These are phyloP conservation scores for Epichloe aotearoae DNA, from an alignment of 2,329 filamentous ascomycete genomes.

Conservation along the genomic window DNA sequence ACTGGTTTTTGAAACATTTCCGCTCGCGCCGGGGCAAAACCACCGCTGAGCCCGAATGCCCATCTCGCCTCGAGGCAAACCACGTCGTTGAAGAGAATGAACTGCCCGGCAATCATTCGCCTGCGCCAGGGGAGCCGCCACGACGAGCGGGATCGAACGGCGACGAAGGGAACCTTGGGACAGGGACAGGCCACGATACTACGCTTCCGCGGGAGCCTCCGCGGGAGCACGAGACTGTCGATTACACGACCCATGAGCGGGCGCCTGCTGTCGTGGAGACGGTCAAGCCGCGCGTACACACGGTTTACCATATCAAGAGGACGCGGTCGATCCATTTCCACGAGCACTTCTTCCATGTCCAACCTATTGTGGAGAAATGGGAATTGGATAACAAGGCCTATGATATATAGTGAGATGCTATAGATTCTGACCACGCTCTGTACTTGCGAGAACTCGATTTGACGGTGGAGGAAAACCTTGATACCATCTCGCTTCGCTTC, in stretches of 20 bases:
- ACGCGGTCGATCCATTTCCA: conserved; percentile 4
- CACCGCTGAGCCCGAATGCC: background rate
- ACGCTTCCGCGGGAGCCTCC: background rate
- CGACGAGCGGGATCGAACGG: background rate
- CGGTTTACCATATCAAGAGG: background rate
- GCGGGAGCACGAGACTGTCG: background rate
- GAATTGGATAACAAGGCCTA: background rate
- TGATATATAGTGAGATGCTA: no score
- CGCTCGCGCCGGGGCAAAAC: background rate
- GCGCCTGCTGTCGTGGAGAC: conserved; percentile 1
- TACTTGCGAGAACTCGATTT: background rate
- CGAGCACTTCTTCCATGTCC: conserved; percentile 1
- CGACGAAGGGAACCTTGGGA: background rate
- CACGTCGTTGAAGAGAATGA: background rate
- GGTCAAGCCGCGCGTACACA: conserved; percentile 1
- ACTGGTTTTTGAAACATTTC: background rate
- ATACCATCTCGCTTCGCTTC: no score
- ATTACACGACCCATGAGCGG: background rate
- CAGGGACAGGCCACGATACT: background rate
- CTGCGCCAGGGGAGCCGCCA: background rate
- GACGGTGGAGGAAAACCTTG: background rate
- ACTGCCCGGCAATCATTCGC: background rate
- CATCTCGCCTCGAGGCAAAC: background rate
- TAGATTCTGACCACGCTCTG: background rate
- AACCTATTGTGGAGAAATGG: background rate